phyloP scores from a whole-genome alignment of 75 land plant genomes.

The Cunninghamia lanceolata region DNA sequence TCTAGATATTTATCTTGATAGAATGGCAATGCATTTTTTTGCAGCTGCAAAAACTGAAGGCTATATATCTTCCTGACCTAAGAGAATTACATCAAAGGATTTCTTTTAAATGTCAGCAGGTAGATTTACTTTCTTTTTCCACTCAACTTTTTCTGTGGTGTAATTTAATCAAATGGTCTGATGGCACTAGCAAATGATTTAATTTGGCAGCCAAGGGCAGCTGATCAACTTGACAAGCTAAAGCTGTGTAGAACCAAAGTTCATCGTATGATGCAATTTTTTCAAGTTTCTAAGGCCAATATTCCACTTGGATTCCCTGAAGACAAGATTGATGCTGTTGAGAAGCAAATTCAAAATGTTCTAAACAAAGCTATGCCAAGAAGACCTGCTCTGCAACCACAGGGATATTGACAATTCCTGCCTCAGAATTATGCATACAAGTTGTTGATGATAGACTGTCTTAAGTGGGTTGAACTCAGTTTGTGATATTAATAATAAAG shows the following conservation, averaged over 20 bases:
- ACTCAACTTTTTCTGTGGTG: background rate
- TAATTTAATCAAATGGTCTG: background rate
- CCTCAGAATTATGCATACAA: no score
- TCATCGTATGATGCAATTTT: background rate
- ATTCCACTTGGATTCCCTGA: background rate
- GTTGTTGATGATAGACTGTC: no score
- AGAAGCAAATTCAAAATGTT: background rate
- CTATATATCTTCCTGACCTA: background rate
- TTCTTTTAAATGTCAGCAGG: background rate
- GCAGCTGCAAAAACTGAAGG: constrained; percentile 1
- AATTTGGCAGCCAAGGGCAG: background rate
- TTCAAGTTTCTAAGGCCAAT: background rate
- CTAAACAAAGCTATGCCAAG: background rate
- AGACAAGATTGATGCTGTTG: background rate
- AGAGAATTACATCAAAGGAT: background rate
- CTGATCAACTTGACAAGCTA: background rate
- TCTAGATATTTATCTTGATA: background rate
- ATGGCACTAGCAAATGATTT: background rate
- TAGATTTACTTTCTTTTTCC: background rate
- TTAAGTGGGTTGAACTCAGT: no score
- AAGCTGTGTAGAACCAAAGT: background rate
- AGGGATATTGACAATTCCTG: constrained; percentile 11
- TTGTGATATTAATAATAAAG: no score
- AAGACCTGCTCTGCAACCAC: constrained; percentile 18
- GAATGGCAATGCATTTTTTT: background rate